A percentile compares a stretch with the other conserved stretches of the same genome.
Conservation (phyloP, 805 yeast species). For the Jamesozyma lodderae region DNA sequence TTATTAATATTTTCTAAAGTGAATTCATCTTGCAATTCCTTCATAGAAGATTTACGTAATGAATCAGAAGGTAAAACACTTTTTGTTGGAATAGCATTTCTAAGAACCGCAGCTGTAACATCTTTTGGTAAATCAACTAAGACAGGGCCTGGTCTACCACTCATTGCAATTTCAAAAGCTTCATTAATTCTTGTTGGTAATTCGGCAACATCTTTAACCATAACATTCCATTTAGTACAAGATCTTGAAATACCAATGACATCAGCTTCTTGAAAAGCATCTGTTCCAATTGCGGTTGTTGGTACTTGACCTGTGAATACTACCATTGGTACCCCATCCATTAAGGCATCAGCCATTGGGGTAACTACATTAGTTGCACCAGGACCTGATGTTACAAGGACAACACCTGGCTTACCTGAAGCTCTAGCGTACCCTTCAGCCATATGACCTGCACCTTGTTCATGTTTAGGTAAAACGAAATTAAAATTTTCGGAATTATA, state of each 20-base stretch:
- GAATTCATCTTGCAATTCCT: conserved; percentile 57
- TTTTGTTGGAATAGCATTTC: conserved; percentile 74
- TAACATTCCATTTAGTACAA: conserved; percentile 98
- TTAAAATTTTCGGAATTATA: conserved; percentile 82
- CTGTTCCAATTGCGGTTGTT: conserved; percentile 92
- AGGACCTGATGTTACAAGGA: conserved; percentile 97
- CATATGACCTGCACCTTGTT: conserved; percentile 99
- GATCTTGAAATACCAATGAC: conserved; percentile 93
- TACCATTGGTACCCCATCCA: conserved; percentile 95
- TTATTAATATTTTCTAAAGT: conserved; percentile 64
- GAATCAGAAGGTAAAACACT: conserved; percentile 67
- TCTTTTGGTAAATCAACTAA: conserved; percentile 96
- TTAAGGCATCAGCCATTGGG: conserved; percentile 96
- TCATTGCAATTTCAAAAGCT: conserved; percentile 92
- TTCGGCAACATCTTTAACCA: conserved; percentile 93
- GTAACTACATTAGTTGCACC: conserved; percentile 98
- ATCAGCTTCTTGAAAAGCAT: conserved; percentile 98
- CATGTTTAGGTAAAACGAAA: conserved; percentile 91
- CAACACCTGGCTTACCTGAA: conserved; percentile 93
- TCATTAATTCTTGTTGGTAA: conserved; percentile 93
- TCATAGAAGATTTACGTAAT: conserved; percentile 57
- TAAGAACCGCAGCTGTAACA: conserved; percentile 86
- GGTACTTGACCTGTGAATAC: conserved; percentile 98
- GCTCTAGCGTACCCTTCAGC: conserved; percentile 99
- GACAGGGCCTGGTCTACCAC: conserved; percentile 98